A percentile compares a stretch with the other conserved stretches of the same genome.
These are phyloP conservation scores for Ambrosia hybrid DNA, from an alignment of 140 eudicot species.

Conservation along the genomic window DNA sequence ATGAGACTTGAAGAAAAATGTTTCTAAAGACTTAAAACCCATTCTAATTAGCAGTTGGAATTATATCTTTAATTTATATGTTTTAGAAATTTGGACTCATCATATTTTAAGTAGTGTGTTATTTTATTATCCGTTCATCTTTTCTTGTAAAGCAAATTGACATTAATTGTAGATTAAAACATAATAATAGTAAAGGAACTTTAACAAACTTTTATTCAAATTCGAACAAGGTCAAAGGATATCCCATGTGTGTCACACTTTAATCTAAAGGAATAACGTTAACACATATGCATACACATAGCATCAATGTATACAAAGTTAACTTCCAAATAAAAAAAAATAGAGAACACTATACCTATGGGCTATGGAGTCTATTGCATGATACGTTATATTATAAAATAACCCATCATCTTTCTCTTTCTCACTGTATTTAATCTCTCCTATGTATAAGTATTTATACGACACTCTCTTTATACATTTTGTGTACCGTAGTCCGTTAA, in stretches of 20 bases:
- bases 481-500: no score
- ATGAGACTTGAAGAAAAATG: no score
- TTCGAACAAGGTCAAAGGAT: conserved; percentile 29
- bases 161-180: conserved; percentile 15
- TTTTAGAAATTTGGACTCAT: neutral
- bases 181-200: neutral
- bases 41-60: neutral
- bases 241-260: conserved; percentile 5
- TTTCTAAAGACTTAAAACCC: neutral
- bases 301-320: no score
- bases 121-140: neutral
- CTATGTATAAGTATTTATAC: no score
- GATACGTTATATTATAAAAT: no score
- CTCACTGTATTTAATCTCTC: no score
- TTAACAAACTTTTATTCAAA: conserved; percentile 23
- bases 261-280: neutral
- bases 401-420: no score
- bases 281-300: neutral
- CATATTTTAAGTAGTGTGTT: neutral
- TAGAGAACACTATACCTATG: no score
- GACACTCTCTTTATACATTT: no score
- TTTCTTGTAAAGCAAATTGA: conserved; percentile 18
- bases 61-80: neutral
- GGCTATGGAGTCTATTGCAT: no score
- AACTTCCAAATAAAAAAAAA: no score